Base-by-base conservation (phyloP, 75 land plant genomes). In the Pinus tabuliformis region DNA sequence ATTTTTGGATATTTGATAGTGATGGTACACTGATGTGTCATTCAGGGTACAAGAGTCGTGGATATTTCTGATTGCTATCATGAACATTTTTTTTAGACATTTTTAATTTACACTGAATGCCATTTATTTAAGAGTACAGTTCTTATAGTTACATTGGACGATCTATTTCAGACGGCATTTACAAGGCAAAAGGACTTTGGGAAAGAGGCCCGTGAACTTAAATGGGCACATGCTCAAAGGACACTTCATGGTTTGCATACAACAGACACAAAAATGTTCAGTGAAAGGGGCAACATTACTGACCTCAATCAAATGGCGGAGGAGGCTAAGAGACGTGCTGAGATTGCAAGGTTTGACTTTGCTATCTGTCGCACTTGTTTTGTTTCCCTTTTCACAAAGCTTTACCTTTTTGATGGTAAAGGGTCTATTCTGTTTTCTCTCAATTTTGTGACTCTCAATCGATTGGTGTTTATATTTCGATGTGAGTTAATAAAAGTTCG, bases 101-200 rank as follows among this genome's bases (percentile, higher is more conserved):
- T 28, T 59, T 37, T 17, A 30, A 5, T 22, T 15, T 17, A 63
- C 6, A 4, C 63, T 64, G n/a, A 30, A 7, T 16, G n/a, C 75
- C 7, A 12, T 13, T 79, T 33, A n/a, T 20, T 76, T 22, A 30
- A 60, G 77, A n/a, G 20, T 78, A 63, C 24, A n/a, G 33, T 30
- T 17, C n/a, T 59, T 68, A 70, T 17, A 37, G 62, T 21, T 16
- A 49, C 13, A 49, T 49, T 49, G 54, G 54, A 49, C 54, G 9
- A 9, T 58, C 26, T 78, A 57, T 57, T 85, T 75, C 89, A 93
- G 96, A 95, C 81, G 78, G 97, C 99, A 13, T 93, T 96, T 74
- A 96, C 99, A 20, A 87, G 88, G 86, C 86, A 93, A 65, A 95
- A 93, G 76, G 93, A 95, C 66, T 95, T 91, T 70, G 96, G 98